Evolutionary conservation across 805 yeast species (phyloP), one percentile per base, ranked within the genome.

Genomic region (Sungouiozyma intestinalis): DNA sequence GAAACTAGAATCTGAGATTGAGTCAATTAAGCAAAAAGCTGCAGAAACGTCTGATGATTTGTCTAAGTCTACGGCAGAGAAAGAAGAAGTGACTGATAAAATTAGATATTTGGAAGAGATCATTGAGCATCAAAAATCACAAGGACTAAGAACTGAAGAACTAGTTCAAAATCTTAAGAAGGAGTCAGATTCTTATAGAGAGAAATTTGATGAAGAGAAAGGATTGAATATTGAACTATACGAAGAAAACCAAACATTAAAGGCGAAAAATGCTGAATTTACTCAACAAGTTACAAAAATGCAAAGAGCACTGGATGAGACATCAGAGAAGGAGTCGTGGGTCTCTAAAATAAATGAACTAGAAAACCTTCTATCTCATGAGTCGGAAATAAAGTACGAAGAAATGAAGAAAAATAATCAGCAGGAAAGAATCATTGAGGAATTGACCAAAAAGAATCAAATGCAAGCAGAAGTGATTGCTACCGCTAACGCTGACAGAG

Each of bases 211-310:
- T 35, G 57, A 57, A 13, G 65, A 72, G 42, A 72, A 77, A 45
- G 72, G 73, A 36, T 76, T 76, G 37, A 70, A 73, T 33, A 64
- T 79, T 43, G 75, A 77, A 39, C 59, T 78, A 3, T 62, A 67
- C 18, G 85, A 83, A 57, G 92, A 83, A 54, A 81, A 79, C 52
- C 78, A 77, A 51, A 72, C 81, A 1, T 55, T 82, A 35, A 74
- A 72, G 20, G 78, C 69, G 46, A 71, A 69, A 45, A 77, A 80
- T 50, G 61, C 62, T 31, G 76, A 77, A 39, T 60, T 82, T 47
- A 68, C 64, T 40, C 43, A 45, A 14, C 73, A 74, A 48, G 63
- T 75, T 9, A 57, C 65, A 21, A 66, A 63, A 4, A 53, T 74
- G 20, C 79, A 79, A 48, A 64, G 62, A 1, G 72, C 74, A 45